phyloP scores from a whole-genome alignment of 768 basidiomycete species.

The Boletus reticulatus region DNA sequence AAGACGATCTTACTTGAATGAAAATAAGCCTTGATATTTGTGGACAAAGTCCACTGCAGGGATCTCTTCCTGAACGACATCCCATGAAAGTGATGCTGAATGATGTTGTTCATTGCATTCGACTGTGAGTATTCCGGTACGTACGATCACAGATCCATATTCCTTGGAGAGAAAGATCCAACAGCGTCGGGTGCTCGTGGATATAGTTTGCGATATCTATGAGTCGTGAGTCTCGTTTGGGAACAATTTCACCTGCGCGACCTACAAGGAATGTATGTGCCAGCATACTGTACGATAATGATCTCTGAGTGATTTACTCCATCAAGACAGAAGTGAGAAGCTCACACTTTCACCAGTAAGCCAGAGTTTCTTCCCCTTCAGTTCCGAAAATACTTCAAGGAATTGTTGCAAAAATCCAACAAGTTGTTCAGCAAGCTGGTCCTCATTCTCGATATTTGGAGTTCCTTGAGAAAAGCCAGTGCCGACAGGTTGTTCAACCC shows the following conservation, averaged over 20 bases:
- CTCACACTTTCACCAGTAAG: too few relatives aligned
- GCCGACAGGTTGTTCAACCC: slow-evolving; percentile 78
- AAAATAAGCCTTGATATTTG: slow-evolving; percentile 66
- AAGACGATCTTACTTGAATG: slow-evolving; percentile 57
- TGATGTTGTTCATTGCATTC: background rate
- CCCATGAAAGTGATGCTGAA: slow-evolving; percentile 58
- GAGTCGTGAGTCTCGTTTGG: background rate
- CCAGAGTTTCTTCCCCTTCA: slow-evolving; percentile 55
- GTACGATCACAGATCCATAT: slow-evolving; percentile 73
- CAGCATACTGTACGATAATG: too few relatives aligned
- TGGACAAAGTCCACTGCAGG: slow-evolving; percentile 74
- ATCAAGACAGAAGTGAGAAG: too few relatives aligned
- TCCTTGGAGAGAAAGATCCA: slow-evolving; percentile 63
- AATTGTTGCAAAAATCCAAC: slow-evolving; percentile 70
- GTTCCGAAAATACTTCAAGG: slow-evolving; percentile 67
- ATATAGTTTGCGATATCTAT: slow-evolving; percentile 79
- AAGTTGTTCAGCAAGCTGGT: slow-evolving; percentile 54
- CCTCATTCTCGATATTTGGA: slow-evolving; percentile 58
- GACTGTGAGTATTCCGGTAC: slow-evolving; percentile 16
- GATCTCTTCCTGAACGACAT: slow-evolving; percentile 65
- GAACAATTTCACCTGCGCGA: background rate
- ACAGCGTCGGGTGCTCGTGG: slow-evolving; percentile 49
- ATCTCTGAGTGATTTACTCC: too few relatives aligned
- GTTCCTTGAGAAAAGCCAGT: slow-evolving; percentile 74
- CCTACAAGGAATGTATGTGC: slow-evolving; percentile 58